Evolutionary conservation across 139 green algal species (phyloP), one percentile per base, ranked within the genome.

Genomic region (Spirogloea muscicola): DNA sequence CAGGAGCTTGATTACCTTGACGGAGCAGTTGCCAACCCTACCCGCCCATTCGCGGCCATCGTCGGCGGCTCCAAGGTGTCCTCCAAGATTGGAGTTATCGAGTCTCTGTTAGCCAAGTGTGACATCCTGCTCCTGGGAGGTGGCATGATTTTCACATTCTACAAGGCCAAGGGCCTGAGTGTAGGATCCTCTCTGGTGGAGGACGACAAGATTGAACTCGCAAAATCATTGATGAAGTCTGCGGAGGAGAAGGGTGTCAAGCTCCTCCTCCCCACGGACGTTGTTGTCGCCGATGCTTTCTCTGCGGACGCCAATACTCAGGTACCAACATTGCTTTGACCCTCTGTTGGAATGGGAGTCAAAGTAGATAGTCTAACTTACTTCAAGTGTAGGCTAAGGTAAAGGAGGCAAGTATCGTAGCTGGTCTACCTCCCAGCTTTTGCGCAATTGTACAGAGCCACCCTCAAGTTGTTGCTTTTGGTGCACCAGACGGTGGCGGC

Each of bases 81-180:
- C 63, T 91, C 86, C 82, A 98, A 98, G 91, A 98, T 98, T 85
- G 91, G 89, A 33, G 92, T 98, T 55, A 95, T 98, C 52, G 91
- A 97, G 87, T 88, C 85, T 38, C 89, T 97, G 44, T 31, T 37
- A 58, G 25, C 31, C 31, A 27, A 37, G 33, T 10, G 49, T 58
- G 25, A 0, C 48, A 18, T 1, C n/a, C 27, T 58, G 48, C 3
- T 10, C 1, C 48, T 58, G 39, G 80, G 80, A 51, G 80, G 80
- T 49, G 80, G 80, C 59, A 84, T 84, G 77, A 91, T 97, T 72
- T 98, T 98, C 90, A 98, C 93, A 68, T 98, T 98, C 90, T 96
- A 94, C 91, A 96, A 96, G 88, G 83, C 86, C 7, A 82, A 83
- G 59, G 91, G 92, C 68, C 74, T 91, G 33, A 71, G 48, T 16